Evolutionary conservation across 2,329 filamentous ascomycete species (phyloP).

Genomic region (Tolypocladium inflatum): DNA sequence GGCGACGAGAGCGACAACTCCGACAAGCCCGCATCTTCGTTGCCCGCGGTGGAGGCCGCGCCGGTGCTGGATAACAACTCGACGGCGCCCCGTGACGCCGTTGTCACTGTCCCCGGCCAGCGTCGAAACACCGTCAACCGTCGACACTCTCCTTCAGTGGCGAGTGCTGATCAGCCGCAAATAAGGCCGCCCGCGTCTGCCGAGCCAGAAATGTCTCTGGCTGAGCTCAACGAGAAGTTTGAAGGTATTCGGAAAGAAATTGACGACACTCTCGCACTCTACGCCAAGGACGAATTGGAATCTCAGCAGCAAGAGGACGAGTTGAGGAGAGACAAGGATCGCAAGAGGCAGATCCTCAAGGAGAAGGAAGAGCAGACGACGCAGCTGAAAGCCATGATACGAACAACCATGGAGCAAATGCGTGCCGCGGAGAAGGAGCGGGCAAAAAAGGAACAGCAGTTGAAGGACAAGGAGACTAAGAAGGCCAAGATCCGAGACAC

Average conservation of each 20-base stretch:
- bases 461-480: slow-evolving; percentile 61
- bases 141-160: slow-evolving; percentile 64
- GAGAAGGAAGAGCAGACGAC: slow-evolving; percentile 88
- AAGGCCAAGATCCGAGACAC: slow-evolving; percentile 61
- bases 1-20: slow-evolving; percentile 33
- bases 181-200: slow-evolving; percentile 34
- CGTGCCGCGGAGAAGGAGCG: slow-evolving; percentile 70
- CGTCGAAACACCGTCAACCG: slow-evolving; percentile 54
- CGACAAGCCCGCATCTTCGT: slow-evolving; percentile 38
- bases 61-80: slow-evolving; percentile 52
- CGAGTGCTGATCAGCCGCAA: slow-evolving; percentile 41
- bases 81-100: slow-evolving; percentile 52
- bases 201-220: slow-evolving; percentile 57
- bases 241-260: slow-evolving; percentile 75
- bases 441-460: slow-evolving; percentile 62
- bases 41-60: slow-evolving; percentile 52
- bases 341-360: slow-evolving; percentile 66
- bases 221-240: slow-evolving; percentile 72
- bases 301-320: slow-evolving; percentile 56
- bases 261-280: slow-evolving; percentile 64
- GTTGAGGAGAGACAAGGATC: slow-evolving; percentile 68
- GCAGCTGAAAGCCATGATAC: slow-evolving; percentile 72
- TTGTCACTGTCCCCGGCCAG: slow-evolving; percentile 34
- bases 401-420: slow-evolving; percentile 72
- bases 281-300: slow-evolving; percentile 63